Evolutionary conservation across 345 rosid species (phyloP).

Genomic region (Populus deltoides): DNA sequence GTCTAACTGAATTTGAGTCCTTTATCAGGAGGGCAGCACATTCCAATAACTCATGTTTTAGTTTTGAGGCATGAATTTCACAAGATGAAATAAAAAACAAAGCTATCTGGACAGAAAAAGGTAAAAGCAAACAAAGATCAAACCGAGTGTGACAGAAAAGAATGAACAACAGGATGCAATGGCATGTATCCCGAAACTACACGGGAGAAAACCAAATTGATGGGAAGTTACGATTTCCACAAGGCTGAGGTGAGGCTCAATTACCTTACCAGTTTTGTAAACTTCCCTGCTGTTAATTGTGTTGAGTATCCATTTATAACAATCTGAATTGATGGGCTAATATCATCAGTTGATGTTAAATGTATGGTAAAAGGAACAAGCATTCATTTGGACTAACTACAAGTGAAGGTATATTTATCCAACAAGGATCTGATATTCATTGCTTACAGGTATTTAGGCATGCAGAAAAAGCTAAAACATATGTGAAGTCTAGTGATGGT

Average conservation of each 20-base stretch:
- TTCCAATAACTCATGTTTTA: slow-evolving; percentile 1
- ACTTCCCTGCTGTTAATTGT: slow-evolving; percentile 82
- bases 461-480: no score
- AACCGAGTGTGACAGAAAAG: neutral
- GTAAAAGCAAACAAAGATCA: neutral
- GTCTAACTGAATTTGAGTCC: no score
- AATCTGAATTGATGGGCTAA: slow-evolving; percentile 43
- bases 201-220: neutral
- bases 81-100: neutral
- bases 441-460: neutral
- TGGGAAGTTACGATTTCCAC: slow-evolving; percentile 1
- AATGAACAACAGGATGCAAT: neutral
- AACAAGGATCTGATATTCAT: neutral
- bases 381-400: neutral
- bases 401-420: neutral
- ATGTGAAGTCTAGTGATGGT: no score
- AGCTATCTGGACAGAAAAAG: neutral
- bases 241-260: slow-evolving; percentile 37
- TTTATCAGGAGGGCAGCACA: neutral
- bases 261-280: slow-evolving; percentile 96
- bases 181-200: neutral
- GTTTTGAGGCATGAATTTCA: neutral
- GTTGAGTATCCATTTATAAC: slow-evolving; percentile 88
- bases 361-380: neutral
- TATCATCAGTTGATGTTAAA: neutral